phyloP scores from a whole-genome alignment of 1,139 yeast genomes.

The Candida buenavistaensis region DNA sequence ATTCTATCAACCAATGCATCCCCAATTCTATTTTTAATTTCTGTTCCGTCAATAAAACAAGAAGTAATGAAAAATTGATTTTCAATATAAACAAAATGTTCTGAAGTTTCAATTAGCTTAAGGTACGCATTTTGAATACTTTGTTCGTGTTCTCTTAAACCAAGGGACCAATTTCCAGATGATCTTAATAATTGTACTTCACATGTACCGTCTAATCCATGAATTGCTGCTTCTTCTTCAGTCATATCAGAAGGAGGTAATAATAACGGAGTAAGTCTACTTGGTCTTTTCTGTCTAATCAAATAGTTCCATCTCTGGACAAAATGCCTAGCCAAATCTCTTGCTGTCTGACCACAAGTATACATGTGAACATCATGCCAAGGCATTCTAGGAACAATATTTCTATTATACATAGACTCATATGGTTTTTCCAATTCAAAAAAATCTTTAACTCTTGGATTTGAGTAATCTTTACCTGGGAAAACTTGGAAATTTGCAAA shows the following conservation, averaged over 20 bases:
- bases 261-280: constrained; percentile 86
- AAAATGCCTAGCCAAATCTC: constrained; percentile 91
- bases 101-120: constrained; percentile 85
- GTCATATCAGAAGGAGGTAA: constrained; percentile 91
- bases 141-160: constrained; percentile 78
- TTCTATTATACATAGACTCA: constrained; percentile 89
- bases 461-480: constrained; percentile 97
- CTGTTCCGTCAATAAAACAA: constrained; percentile 81
- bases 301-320: constrained; percentile 97
- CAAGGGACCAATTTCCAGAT: constrained; percentile 91
- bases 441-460: constrained; percentile 91
- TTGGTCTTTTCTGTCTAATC: constrained; percentile 89
- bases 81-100: constrained; percentile 91
- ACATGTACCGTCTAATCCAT: constrained; percentile 81
- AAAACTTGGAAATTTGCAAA: constrained; percentile 63
- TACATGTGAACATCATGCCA: constrained; percentile 99
- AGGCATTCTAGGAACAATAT: constrained; percentile 88
- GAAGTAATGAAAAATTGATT: constrained; percentile 93
- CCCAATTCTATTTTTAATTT: constrained; percentile 86
- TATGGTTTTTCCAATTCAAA: constrained; percentile 78
- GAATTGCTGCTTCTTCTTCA: constrained; percentile 60
- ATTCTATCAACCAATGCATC: constrained; percentile 96
- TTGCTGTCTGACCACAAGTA: constrained; percentile 92
- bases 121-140: constrained; percentile 93
- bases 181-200: constrained; percentile 89